These are phyloP conservation scores for Tremellales sp. DNA, from an alignment of 1,284 basidiomycete genomes.

Conservation along the genomic window DNA sequence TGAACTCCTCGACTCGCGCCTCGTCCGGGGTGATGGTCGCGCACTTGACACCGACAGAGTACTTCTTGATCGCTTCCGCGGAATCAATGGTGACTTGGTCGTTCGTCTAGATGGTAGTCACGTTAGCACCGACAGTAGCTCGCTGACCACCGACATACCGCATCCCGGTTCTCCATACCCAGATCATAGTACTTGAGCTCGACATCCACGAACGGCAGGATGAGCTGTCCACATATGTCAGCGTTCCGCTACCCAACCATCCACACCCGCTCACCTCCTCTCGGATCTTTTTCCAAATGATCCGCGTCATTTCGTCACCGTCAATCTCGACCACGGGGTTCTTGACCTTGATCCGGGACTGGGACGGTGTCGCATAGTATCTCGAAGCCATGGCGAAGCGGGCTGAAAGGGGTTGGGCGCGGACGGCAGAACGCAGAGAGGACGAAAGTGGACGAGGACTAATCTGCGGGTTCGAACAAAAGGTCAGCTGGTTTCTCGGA, in stretches of 20 bases:
- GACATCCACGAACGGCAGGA: constrained; percentile 88
- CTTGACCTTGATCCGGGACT: constrained; percentile 56
- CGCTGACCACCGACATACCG: constrained; percentile 53
- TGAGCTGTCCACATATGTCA: constrained; percentile 58
- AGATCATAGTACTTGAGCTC: constrained; percentile 99
- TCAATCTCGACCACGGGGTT: constrained; percentile 96
- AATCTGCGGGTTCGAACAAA: neutral
- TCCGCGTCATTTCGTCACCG: constrained; percentile 95
- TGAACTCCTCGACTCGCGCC: constrained; percentile 66
- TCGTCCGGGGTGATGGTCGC: constrained; percentile 99
- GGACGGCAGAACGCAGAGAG: neutral
- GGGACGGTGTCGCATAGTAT: neutral
- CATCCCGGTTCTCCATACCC: constrained; percentile 85
- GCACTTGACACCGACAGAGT: constrained; percentile 79
- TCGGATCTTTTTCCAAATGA: constrained; percentile 98
- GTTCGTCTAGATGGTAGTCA: constrained; percentile 62
- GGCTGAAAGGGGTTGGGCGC: neutral
- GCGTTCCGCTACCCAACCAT: neutral
- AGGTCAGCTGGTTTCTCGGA: too few relatives aligned
- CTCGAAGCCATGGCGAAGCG: constrained; percentile 1
- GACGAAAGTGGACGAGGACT: neutral
- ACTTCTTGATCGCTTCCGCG: constrained; percentile 80
- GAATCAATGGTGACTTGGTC: constrained; percentile 92
- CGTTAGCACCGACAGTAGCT: neutral
- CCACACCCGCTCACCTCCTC: constrained; percentile 67